Evolutionary conservation across 805 yeast genomes (phyloP).

Genomic region (Metschnikowia colocasiae): DNA sequence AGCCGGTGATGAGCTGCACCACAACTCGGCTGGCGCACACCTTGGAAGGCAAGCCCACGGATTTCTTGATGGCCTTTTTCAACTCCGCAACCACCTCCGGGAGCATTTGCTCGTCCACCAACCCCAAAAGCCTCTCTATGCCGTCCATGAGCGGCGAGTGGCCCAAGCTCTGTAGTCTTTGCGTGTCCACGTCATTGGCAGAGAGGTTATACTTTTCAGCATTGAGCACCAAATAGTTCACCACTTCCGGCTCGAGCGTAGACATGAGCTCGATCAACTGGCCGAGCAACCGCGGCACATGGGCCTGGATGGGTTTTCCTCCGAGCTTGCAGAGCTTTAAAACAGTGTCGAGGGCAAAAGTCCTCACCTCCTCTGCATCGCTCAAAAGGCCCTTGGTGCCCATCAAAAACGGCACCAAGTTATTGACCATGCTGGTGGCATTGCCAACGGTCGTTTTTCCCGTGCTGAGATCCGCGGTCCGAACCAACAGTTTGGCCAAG

Average conservation of each 20-base stretch:
- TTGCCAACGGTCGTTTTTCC: conserved; percentile 35
- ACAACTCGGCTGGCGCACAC: conserved; percentile 77
- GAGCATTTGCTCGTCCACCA: conserved; percentile 48
- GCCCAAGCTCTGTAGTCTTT: conserved; percentile 67
- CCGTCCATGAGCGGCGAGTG: conserved; percentile 88
- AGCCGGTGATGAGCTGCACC: conserved; percentile 58
- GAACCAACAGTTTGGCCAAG: conserved; percentile 59
- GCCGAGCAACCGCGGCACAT: conserved; percentile 62
- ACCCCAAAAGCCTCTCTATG: conserved; percentile 63
- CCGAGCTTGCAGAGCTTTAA: conserved; percentile 64
- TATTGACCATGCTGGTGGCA: conserved; percentile 47
- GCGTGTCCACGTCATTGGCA: conserved; percentile 69
- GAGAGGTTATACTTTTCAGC: conserved; percentile 83
- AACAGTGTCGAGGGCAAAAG: conserved; percentile 73
- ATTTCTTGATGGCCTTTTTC: conserved; percentile 53
- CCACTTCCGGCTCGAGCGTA: conserved; percentile 84
- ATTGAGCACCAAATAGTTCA: conserved; percentile 80
- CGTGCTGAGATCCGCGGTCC: conserved; percentile 47
- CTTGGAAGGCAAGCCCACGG: conserved; percentile 90
- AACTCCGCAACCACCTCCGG: conserved; percentile 48
- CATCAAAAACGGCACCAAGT: conserved; percentile 71
- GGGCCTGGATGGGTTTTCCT: conserved; percentile 58
- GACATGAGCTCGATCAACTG: conserved; percentile 74
- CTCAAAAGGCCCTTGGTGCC: conserved; percentile 77
- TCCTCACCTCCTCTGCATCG: conserved; percentile 80